A percentile compares a stretch with the other conserved stretches of the same genome.
Conservation (phyloP, 352 stramenopile species). For the Plasmopara viticola region DNA sequence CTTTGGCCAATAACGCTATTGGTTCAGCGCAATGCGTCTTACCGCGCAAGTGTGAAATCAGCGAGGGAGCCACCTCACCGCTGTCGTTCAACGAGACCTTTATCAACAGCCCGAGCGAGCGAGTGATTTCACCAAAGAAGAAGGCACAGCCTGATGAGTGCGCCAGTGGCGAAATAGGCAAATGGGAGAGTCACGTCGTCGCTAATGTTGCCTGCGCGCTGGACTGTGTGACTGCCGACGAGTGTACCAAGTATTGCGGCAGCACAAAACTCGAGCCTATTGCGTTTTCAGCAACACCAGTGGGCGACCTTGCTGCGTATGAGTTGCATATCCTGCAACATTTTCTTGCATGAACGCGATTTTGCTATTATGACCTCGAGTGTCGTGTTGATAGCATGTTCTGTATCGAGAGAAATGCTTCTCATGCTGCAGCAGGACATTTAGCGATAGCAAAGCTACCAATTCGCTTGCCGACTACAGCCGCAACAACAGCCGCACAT, state of each 20-base stretch:
- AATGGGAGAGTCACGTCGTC: slow-evolving; percentile 27
- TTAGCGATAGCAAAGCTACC: too few species aligned
- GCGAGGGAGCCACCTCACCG: slow-evolving; percentile 14
- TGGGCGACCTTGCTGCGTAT: slow-evolving; percentile 17
- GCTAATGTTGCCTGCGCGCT: slow-evolving; percentile 19
- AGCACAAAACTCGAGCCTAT: slow-evolving; percentile 19
- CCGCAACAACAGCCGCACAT: too few species aligned
- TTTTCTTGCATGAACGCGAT: slow-evolving; percentile 30
- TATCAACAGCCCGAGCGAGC: slow-evolving; percentile 10
- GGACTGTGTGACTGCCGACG: slow-evolving; percentile 7
- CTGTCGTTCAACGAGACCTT: slow-evolving; percentile 33
- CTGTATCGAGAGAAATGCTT: too few species aligned
- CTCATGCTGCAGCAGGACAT: too few species aligned
- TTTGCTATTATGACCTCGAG: neutral
- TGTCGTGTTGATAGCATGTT: neutral
- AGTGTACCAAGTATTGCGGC: slow-evolving; percentile 5
- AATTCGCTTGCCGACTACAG: too few species aligned
- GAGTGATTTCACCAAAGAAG: slow-evolving; percentile 45
- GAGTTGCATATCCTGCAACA: slow-evolving; percentile 40
- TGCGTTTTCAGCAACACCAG: slow-evolving; percentile 18
- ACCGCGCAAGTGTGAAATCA: slow-evolving; percentile 40
- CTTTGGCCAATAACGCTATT: slow-evolving; percentile 17
- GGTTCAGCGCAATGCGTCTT: slow-evolving; percentile 27
- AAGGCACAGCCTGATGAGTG: slow-evolving; percentile 29
- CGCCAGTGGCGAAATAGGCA: slow-evolving; percentile 16